Conservation (phyloP, 2,329 filamentous ascomycete genomes). For the Sporothrix protearum region DNA sequence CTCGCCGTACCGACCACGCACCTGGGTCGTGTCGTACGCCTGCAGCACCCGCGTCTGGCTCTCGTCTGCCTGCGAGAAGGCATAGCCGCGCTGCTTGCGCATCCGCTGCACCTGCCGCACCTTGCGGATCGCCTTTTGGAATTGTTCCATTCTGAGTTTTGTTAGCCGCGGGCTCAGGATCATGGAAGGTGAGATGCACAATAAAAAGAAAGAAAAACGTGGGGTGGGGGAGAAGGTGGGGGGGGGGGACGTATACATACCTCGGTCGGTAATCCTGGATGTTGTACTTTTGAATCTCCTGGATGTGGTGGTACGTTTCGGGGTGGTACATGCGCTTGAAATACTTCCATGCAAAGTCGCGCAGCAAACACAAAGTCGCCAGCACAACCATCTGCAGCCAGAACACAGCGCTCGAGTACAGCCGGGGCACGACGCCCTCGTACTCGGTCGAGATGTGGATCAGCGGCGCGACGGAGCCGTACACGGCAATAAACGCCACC, state of each 20-base stretch:
- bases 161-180: neutral
- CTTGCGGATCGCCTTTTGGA: conserved; percentile 98
- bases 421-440: conserved; percentile 71
- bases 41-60: conserved; percentile 91
- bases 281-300: conserved; percentile 99
- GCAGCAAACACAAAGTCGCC: conserved; percentile 73
- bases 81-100: conserved; percentile 98
- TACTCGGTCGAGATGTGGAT: conserved; percentile 80
- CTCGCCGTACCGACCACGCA: conserved; percentile 89
- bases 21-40: conserved; percentile 94
- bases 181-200: neutral
- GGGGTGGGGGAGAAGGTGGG: no score
- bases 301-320: conserved; percentile 94
- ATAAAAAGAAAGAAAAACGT: neutral
- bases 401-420: conserved; percentile 80
- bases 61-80: conserved; percentile 96
- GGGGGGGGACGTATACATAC: conserved; percentile 47
- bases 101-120: conserved; percentile 97
- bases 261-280: conserved; percentile 97
- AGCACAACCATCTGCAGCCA: conserved; percentile 86
- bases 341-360: conserved; percentile 97
- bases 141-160: conserved; percentile 86
- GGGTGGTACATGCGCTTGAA: conserved; percentile 95
- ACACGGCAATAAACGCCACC: conserved; percentile 84
- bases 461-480: conserved; percentile 81